Conservation (phyloP, 129 eudicot genomes). For the Tagetes patula region DNA sequence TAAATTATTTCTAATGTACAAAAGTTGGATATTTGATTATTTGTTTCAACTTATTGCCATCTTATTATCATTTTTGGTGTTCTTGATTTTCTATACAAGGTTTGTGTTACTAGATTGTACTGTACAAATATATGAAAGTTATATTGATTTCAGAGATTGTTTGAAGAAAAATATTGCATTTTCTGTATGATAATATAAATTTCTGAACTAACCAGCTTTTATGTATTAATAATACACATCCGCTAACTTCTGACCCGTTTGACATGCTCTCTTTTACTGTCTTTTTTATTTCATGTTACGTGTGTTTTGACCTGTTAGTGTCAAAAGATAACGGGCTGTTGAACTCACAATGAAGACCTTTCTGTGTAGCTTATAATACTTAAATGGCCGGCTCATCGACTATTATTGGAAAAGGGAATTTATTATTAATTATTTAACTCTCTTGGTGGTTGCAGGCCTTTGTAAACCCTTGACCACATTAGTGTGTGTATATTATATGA, state of each 20-base stretch:
- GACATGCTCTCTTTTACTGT: not conserved
- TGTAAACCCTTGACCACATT: not conserved
- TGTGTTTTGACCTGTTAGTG: not conserved
- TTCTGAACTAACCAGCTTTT: not conserved
- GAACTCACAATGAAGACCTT: not conserved
- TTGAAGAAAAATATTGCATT: constrained; percentile 14
- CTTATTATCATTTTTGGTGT: constrained; percentile 31
- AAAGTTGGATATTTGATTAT: constrained; percentile 19
- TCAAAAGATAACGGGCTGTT: no score
- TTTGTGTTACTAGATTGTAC: constrained; percentile 20
- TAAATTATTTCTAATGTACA: constrained; percentile 8
- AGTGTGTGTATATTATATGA: not conserved
- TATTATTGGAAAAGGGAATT: not conserved
- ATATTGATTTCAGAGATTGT: constrained; percentile 15
- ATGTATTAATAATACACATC: not conserved
- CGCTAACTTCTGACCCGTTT: not conserved
- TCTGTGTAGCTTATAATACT: not conserved
- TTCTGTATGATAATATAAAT: not conserved
- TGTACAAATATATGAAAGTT: constrained; percentile 19
- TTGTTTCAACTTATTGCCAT: constrained; percentile 17
- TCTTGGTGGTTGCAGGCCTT: not conserved
- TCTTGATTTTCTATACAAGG: constrained; percentile 24
- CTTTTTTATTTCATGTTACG: no score
- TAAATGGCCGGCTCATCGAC: not conserved
- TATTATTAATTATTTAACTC: not conserved